Evolutionary conservation across 192 early-diverging fungal species (phyloP).

Genomic region (Cetraspora pellucida): DNA sequence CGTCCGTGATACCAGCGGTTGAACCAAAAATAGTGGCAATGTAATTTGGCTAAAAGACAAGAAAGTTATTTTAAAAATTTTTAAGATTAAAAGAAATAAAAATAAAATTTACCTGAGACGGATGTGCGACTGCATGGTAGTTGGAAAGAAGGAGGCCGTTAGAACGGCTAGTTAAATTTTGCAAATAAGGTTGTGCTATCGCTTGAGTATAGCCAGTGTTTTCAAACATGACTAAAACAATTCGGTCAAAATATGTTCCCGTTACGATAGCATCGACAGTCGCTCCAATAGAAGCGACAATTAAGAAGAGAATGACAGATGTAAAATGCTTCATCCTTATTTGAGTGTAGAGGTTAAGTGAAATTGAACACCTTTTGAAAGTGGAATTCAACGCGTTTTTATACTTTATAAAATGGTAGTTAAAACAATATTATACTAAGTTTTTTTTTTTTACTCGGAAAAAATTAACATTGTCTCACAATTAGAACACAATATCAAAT

Average conservation of each 20-base stretch:
- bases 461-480: too few relatives aligned
- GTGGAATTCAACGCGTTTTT: too few relatives aligned
- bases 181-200: background rate
- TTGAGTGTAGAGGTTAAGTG: background rate
- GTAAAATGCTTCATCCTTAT: background rate
- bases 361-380: too few relatives aligned
- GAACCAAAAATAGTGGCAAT: slow-evolving; percentile 33
- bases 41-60: slow-evolving; percentile 5
- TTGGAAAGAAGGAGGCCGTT: slow-evolving; percentile 8
- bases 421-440: too few relatives aligned
- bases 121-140: slow-evolving; percentile 22
- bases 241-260: slow-evolving; percentile 31
- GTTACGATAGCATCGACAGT: background rate
- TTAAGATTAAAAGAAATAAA: too few relatives aligned
- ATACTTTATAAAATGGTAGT: too few relatives aligned
- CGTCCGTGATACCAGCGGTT: slow-evolving; percentile 32
- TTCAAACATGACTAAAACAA: slow-evolving; percentile 28
- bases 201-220: slow-evolving; percentile 7
- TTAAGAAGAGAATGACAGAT: background rate
- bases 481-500: too few relatives aligned
- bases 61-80: too few relatives aligned
- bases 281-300: background rate
- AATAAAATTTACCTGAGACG: background rate
- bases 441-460: too few relatives aligned
- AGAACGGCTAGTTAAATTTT: background rate